These are phyloP conservation scores for Hymenoscyphus occultus DNA, from an alignment of 2,329 filamentous ascomycete species.

Conservation along the genomic window DNA sequence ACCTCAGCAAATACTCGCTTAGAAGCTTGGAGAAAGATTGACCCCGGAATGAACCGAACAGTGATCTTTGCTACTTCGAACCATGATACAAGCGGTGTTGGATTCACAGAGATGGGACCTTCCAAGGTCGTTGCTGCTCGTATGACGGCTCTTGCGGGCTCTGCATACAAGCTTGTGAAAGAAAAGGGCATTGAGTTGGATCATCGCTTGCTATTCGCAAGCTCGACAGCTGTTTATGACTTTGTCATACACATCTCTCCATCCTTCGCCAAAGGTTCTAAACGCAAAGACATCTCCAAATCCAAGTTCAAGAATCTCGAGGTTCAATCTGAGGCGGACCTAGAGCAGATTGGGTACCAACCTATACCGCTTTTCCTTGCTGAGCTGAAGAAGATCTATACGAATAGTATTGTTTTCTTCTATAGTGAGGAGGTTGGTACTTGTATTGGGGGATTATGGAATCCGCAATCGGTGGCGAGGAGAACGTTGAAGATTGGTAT, in stretches of 20 bases:
- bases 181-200: constrained; percentile 52
- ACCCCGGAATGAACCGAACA: constrained; percentile 81
- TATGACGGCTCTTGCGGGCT: constrained; percentile 77
- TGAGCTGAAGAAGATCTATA: constrained; percentile 67
- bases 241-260: constrained; percentile 68
- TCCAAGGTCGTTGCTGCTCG: constrained; percentile 80
- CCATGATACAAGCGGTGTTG: constrained; percentile 71
- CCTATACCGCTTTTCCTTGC: constrained; percentile 60
- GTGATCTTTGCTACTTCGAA: constrained; percentile 80
- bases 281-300: constrained; percentile 38
- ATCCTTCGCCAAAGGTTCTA: constrained; percentile 36
- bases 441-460: constrained; percentile 64
- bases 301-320: constrained; percentile 79
- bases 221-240: constrained; percentile 75
- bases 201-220: constrained; percentile 64
- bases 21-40: constrained; percentile 80
- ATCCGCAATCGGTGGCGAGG: constrained; percentile 44
- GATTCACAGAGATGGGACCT: constrained; percentile 74
- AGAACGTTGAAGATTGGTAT: constrained; percentile 68
- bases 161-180: constrained; percentile 63
- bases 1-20: constrained; percentile 67
- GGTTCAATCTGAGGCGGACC: constrained; percentile 46
- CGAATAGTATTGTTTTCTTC: constrained; percentile 75
- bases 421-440: constrained; percentile 58
- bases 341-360: constrained; percentile 52